These are phyloP conservation scores for Hypoxylon intermedium DNA, from an alignment of 495 filamentous ascomycete species.

Conservation along the genomic window DNA sequence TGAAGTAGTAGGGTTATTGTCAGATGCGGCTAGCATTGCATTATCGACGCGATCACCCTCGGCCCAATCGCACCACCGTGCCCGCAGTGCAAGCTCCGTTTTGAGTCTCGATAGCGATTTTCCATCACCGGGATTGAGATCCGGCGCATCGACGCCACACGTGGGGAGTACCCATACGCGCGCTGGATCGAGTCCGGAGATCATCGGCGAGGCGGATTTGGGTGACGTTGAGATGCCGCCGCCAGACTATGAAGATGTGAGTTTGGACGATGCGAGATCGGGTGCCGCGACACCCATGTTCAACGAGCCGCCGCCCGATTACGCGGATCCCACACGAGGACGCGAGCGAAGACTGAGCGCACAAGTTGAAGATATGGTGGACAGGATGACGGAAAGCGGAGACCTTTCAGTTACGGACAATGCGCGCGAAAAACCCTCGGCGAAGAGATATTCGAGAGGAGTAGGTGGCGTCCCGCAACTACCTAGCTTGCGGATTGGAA, in stretches of 20 bases:
- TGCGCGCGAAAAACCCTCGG: constrained; percentile 9
- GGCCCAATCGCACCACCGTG: constrained; percentile 29
- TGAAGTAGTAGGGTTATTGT: constrained; percentile 75
- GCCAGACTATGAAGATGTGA: constrained; percentile 64
- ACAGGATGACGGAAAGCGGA: constrained; percentile 31
- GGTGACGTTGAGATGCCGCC: constrained; percentile 57
- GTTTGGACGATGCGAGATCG: constrained; percentile 52
- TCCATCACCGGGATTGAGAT: constrained; percentile 41
- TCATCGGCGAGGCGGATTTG: constrained; percentile 53
- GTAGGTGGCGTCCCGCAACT: constrained; percentile 50
- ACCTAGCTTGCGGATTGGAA: constrained; percentile 52
- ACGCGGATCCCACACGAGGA: constrained; percentile 47
- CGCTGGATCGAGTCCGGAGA: constrained; percentile 49
- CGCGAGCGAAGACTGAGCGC: constrained; percentile 45
- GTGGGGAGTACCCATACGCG: constrained; percentile 33
- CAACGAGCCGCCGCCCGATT: constrained; percentile 59
- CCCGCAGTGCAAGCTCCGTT: constrained; percentile 54
- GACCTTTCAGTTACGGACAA: constrained; percentile 30
- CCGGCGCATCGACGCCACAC: constrained; percentile 48
- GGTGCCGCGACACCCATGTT: constrained; percentile 44
- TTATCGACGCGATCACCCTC: constrained; percentile 41
- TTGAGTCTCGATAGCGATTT: constrained; percentile 56
- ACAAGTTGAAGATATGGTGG: constrained; percentile 40
- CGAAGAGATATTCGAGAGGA: constrained; percentile 38
- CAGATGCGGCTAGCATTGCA: constrained; percentile 69